These are phyloP conservation scores for Guyanaporus albipodus DNA, from an alignment of 768 basidiomycete genomes.

Conservation along the genomic window DNA sequence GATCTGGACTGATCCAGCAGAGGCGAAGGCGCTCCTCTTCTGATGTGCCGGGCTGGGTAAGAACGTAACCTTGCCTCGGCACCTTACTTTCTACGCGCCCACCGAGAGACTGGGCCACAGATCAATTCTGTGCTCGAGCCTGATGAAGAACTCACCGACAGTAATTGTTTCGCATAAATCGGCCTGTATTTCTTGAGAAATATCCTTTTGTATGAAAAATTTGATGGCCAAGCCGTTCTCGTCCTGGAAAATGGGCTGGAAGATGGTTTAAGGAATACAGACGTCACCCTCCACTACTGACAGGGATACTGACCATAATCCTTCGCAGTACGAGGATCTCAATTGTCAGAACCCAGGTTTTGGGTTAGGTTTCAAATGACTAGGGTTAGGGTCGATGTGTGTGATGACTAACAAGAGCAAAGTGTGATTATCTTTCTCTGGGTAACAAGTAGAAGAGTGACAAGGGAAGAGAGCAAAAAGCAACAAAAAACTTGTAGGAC, in stretches of 20 bases:
- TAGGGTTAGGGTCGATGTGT: conserved; percentile 21
- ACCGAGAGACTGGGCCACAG: conserved; percentile 53
- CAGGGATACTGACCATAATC: conserved; percentile 21
- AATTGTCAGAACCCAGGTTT: conserved; percentile 30
- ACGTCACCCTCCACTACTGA: background rate
- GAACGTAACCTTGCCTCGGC: conserved; percentile 69
- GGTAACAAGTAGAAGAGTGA: too few relatives aligned
- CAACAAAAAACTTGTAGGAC: too few relatives aligned
- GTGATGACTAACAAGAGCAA: conserved; percentile 17
- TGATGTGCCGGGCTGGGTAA: conserved; percentile 61
- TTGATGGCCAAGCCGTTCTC: conserved; percentile 64
- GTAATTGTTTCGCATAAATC: conserved; percentile 73
- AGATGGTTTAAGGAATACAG: conserved; percentile 2
- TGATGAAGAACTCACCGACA: conserved; percentile 32
- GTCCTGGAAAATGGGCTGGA: conserved; percentile 71
- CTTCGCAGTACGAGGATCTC: background rate
- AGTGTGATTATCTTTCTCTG: too few relatives aligned
- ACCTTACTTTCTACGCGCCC: conserved; percentile 77
- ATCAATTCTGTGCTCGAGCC: conserved; percentile 5
- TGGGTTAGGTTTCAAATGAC: conserved; percentile 22
- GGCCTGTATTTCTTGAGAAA: conserved; percentile 61
- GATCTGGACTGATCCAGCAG: conserved; percentile 66
- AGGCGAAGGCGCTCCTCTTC: conserved; percentile 74
- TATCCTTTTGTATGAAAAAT: conserved; percentile 82
- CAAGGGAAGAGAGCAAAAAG: too few relatives aligned